phyloP scores from a whole-genome alignment of 2,329 filamentous ascomycete genomes.

The Epichloe bromicola region DNA sequence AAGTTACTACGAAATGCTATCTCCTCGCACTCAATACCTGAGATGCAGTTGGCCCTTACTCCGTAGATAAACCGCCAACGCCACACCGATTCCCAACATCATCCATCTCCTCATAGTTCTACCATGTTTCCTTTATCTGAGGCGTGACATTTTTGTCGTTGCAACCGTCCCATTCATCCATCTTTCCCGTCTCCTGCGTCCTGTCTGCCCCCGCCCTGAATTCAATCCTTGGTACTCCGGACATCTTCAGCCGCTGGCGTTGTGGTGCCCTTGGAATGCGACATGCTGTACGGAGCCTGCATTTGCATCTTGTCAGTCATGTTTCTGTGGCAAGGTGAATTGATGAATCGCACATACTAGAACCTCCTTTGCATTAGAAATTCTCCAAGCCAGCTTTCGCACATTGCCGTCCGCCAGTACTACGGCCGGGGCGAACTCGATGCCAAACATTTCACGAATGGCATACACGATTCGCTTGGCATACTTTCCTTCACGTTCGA shows the following conservation, averaged over 20 bases:
- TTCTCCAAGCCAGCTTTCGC: slow-evolving; percentile 80
- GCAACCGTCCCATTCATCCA: neutral
- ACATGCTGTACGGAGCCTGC: slow-evolving; percentile 62
- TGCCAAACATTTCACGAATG: slow-evolving; percentile 90
- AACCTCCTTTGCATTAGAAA: slow-evolving; percentile 92
- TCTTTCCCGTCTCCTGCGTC: neutral
- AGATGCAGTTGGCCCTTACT: too few relatives aligned
- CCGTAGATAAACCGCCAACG: neutral
- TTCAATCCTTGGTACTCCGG: slow-evolving; percentile 14
- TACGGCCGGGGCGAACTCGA: slow-evolving; percentile 87
- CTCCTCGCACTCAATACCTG: neutral
- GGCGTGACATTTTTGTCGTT: neutral
- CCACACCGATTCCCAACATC: neutral
- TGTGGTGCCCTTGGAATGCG: slow-evolving; percentile 46
- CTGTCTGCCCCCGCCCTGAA: too few relatives aligned
- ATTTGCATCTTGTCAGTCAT: neutral
- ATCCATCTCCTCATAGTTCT: neutral
- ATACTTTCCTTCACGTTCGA: slow-evolving; percentile 81
- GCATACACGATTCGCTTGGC: slow-evolving; percentile 85
- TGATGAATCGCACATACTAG: slow-evolving; percentile 45
- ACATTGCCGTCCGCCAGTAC: slow-evolving; percentile 88
- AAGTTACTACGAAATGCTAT: neutral
- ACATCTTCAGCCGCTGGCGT: slow-evolving; percentile 40
- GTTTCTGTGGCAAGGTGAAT: too few relatives aligned
- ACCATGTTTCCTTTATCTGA: too few relatives aligned